phyloP scores from a whole-genome alignment of 805 yeast genomes.

The Lipomyces spencermartinsiae region DNA sequence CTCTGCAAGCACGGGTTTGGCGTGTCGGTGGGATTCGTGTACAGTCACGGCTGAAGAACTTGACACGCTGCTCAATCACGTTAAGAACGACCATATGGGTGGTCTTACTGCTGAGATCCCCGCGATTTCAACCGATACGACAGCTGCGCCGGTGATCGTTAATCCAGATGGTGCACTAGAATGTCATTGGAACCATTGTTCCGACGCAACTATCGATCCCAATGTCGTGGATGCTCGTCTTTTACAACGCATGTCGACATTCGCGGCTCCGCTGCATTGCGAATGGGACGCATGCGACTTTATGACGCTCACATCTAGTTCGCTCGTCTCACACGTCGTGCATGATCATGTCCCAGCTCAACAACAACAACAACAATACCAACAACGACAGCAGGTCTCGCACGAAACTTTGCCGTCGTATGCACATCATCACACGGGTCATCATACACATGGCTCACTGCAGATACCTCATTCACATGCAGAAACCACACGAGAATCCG shows the following conservation, averaged over 20 bases:
- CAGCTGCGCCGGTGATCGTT: background rate
- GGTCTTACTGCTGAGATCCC: background rate
- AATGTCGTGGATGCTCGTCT: constrained; percentile 35
- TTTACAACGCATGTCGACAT: constrained; percentile 14
- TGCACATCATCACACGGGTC: constrained; percentile 4
- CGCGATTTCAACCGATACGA: background rate
- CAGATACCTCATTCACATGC: background rate
- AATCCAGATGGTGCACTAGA: constrained; percentile 2
- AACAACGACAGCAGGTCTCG: background rate
- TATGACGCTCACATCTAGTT: constrained; percentile 57
- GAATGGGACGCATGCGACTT: constrained; percentile 80
- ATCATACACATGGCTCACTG: constrained; percentile 16
- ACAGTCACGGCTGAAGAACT: constrained; percentile 44
- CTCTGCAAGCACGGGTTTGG: constrained; percentile 1
- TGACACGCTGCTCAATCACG: constrained; percentile 42
- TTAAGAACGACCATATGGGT: constrained; percentile 39
- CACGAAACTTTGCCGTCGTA: background rate
- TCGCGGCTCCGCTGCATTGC: constrained; percentile 53
- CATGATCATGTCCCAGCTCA: constrained; percentile 49
- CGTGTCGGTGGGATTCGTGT: constrained; percentile 52
- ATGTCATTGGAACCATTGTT: constrained; percentile 40
- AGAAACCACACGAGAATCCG: constrained; percentile 8
- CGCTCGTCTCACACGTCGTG: constrained; percentile 66
- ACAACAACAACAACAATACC: background rate
- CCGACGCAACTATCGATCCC: constrained; percentile 22